Base-by-base conservation (phyloP, 1,284 basidiomycete species). In the Vanrija sp. region DNA sequence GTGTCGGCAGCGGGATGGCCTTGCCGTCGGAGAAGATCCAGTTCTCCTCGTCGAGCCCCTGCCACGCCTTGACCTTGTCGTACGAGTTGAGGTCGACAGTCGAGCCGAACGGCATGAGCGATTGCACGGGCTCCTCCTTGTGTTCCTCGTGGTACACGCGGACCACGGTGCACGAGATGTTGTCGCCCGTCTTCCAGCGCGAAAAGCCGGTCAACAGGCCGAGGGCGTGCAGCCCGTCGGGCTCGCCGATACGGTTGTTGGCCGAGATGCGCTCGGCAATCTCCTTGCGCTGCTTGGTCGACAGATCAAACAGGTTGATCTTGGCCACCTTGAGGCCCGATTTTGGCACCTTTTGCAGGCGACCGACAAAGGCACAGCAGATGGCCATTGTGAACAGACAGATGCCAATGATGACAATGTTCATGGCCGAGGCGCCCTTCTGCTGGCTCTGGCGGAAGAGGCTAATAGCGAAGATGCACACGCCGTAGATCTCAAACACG, bases 31-130 rank as follows among this genome's bases (percentile, higher is more conserved):
- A n/a, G 16, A 47, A 47, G 16, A 38, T 38, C 27, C 36, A 47
- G 18, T 36, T 23, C 46, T 53, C 51, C 16, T 49, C 25, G 31
- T 53, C 51, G 23, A 53, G 47, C 16, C 37, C 44, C 37, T 35
- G 20, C 51, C 51, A 53, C 5, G 51, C 45, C 39, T 39, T 45
- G 46, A 49, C 45, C 20, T 53, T 47, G n/a, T 53, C 51, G 39
- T 53, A 53, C 25, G 45, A 20, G 36, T 53, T 49, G 23, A 27
- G 42, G 46, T 38, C 45, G 31, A 31, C 7, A 4, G 31, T 31
- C 19, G 36, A 27, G 20, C 19, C 51, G n/a, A 46, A 27, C 16
- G 39, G 38, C n/a, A 24, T 49, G 37, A n/a, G 38, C 22, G 44
- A 18, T 15, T 41, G 42, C 5, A 10, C 12, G 16, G 24, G 38